These are phyloP conservation scores for Lobosporangium transversale DNA, from an alignment of 192 early-diverging fungal genomes.

Conservation along the genomic window DNA sequence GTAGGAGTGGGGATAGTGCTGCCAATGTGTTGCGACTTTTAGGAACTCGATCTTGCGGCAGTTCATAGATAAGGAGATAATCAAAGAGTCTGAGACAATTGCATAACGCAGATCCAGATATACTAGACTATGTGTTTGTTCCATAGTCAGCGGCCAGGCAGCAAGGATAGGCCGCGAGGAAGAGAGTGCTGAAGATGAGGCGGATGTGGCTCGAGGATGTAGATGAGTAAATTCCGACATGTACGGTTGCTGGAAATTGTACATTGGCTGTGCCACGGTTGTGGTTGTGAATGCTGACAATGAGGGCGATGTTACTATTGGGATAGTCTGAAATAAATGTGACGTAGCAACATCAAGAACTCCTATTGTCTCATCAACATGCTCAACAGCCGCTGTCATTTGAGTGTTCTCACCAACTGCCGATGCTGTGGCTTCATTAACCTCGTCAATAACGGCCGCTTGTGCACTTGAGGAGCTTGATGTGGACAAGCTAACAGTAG, in stretches of 20 bases:
- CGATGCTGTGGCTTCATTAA: background rate
- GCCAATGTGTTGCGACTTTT: constrained; percentile 43
- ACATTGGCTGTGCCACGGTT: background rate
- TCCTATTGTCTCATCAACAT: background rate
- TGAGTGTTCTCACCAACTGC: too few relatives aligned
- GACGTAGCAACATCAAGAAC: background rate
- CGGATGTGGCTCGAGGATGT: constrained; percentile 9
- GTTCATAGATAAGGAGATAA: constrained; percentile 25
- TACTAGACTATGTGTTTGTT: constrained; percentile 39
- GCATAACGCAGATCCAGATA: constrained; percentile 46
- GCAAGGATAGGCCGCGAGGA: constrained; percentile 16
- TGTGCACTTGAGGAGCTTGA: background rate
- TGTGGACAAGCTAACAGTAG: background rate
- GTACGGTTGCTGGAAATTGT: constrained; percentile 18
- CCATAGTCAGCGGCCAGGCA: constrained; percentile 40
- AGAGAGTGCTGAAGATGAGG: constrained; percentile 7
- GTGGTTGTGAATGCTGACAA: background rate
- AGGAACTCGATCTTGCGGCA: constrained; percentile 43
- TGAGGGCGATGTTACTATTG: background rate
- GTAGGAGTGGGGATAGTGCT: constrained; percentile 29
- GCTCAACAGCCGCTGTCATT: too few relatives aligned
- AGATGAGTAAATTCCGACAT: constrained; percentile 3
- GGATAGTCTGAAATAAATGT: background rate
- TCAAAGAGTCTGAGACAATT: constrained; percentile 19
- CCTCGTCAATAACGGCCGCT: background rate